phyloP scores from a whole-genome alignment of 106 monocot species.

The Hemerocallis citrina region DNA sequence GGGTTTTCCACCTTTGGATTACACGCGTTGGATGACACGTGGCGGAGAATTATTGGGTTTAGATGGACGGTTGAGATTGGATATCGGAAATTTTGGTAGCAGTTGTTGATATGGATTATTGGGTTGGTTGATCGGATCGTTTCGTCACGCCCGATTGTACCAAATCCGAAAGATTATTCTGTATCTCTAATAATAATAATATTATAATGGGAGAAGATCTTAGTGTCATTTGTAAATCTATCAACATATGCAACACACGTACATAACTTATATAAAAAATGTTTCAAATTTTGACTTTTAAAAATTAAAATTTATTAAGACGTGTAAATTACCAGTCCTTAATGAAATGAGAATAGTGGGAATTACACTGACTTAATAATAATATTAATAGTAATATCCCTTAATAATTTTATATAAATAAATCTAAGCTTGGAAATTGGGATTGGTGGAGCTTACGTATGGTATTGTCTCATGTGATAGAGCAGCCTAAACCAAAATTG shows the following conservation, averaged over 20 bases:
- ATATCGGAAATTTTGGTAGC: background rate
- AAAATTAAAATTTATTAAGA: background rate
- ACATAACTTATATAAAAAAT: background rate
- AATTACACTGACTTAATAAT: too few relatives aligned
- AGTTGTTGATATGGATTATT: background rate
- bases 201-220: too few relatives aligned
- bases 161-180: background rate
- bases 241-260: background rate
- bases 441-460: background rate
- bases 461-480: background rate
- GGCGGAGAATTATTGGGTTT: background rate
- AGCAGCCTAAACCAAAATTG: background rate
- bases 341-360: background rate
- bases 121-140: background rate
- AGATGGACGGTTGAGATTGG: background rate
- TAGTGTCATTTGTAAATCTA: background rate
- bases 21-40: background rate
- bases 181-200: too few relatives aligned
- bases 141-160: background rate
- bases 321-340: background rate
- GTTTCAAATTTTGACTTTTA: background rate
- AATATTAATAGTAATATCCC: too few relatives aligned
- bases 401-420: too few relatives aligned
- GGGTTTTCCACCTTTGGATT: background rate
- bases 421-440: too few relatives aligned